Base-by-base conservation (phyloP, 2,329 filamentous ascomycete genomes). In the Aaosphaeria pasadenensis region DNA sequence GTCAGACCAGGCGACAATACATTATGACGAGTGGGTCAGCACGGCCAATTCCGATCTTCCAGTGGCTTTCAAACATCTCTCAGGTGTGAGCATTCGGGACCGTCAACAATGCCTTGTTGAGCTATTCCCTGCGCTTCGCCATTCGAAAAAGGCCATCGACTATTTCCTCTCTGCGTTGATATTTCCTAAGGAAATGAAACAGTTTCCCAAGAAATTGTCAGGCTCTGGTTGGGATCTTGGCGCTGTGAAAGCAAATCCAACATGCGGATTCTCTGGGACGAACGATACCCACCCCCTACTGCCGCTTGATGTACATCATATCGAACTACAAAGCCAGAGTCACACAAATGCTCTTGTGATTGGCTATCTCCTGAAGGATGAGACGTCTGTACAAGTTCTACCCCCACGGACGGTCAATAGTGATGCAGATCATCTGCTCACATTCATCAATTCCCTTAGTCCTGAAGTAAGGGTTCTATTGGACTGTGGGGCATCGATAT, bases 301-400 rank as follows among this genome's bases (percentile, higher is more conserved):
- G 0, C 85, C 86, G 0, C 56, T 85, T 0, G 68, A 57, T 0
- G 74, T 89, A 0, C 56, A 69, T 1, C 83, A 88, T 30, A 65
- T 79, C 0, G 81, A 88, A 32, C 70, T 85, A 0, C 57, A 66
- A 0, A 65, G 70, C 0, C 81, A 87, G 35, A 69, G 68, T 1
- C 82, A 87, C 44, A 91, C 86, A 0, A 89, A 89, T 54, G 86
- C 86, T 0, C 60, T 83, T 4, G 86, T 90, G 0, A 57, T 91
- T 0, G 71, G 77, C 1, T 73, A 84, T 50, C 61, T 91, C 0
- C 64, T 90, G 0, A 73, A 72, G 4, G 57, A 68, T 0, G 77
- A 64, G 38, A 68, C 58, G 11, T 50, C 52, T 1, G 49, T 77
- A 0, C 51, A 61, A 11, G 36, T 58, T 5, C 55, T 74, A 4